Base-by-base conservation (phyloP, 805 yeast species). In the Zygoascus tannicola region DNA sequence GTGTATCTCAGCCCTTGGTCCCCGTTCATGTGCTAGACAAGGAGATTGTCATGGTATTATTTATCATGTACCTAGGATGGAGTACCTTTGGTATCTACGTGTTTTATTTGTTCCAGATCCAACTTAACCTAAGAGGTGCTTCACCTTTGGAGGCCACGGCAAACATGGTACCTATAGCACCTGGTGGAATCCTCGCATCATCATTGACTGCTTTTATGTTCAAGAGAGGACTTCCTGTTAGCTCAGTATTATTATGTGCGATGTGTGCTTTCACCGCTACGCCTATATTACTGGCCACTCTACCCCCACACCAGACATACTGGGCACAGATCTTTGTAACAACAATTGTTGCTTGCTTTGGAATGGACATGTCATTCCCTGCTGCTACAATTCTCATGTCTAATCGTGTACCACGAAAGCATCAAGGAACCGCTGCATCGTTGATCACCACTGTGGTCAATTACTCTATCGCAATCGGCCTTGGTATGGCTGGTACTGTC, bases 371-470 rank as follows among this genome's bases (percentile, higher is more conserved):
- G 58, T 76, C 84, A 22, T 83, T 81, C 59, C 90, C 92, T 0
- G 80, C 88, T 1, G 78, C 83, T 0, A 75, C 86, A 0, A 68
- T 82, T 40, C 70, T 80, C 12, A 58, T 82, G 35, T 73, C 81
- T 5, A 78, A 77, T 47, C 65, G 64, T 38, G 64, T 82, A 32
- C 87, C 88, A 0, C 59, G 67, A 39, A 66, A 71, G 46, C 76
- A 78, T 51, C 92, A 83, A 61, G 92, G 90, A 5, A 75, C 80
- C 71, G 88, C 87, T 0, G 87, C 86, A 0, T 79, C 86, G 0
- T 63, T 83, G 40, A 79, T 81, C 3, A 70, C 80, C 18, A 81
- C 92, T 0, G 76, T 80, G 52, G 76, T 80, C 10, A 83, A 80
- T 58, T 83, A 83, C 57, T 76, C 87, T 0, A 80, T 75, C 56